Evolutionary conservation across 75 land plant genomes (phyloP), one percentile per base, ranked within the genome.

Genomic region (Selaginella tamariscina): DNA sequence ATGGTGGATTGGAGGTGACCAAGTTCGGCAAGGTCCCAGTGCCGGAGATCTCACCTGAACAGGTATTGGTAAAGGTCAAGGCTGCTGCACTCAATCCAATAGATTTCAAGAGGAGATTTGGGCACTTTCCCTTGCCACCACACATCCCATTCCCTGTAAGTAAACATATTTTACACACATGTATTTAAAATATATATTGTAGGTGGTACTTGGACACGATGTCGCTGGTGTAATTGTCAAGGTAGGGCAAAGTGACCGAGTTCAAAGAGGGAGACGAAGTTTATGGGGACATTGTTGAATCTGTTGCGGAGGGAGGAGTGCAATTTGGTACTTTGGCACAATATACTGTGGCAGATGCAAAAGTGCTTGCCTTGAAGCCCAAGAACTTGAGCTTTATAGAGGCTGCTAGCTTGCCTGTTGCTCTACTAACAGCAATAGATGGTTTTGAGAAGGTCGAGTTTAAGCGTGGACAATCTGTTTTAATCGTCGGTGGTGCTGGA

Each of bases 71-170:
- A 21, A 85, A 88, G 74, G 96, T 90, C 18, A 56, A 66, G 0
- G 96, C 96, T 0, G 96, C 96, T 5, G 88, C 93, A 2, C 80
- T 90, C 32, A 90, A 90, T 68, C 96, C 96, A 1, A 82, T 90
- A 30, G 96, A 90, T 81, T 77, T 49, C 69, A 90, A 90, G 81
- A 68, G 96, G 60, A 72, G 84, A 74, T 78, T 68, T 31, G n/a
- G n/a, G n/a, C n/a, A n/a, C n/a, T n/a, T n/a, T n/a, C n/a, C n/a
- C n/a, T n/a, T n/a, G n/a, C n/a, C n/a, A n/a, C n/a, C n/a, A n/a
- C n/a, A n/a, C n/a, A n/a, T n/a, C n/a, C n/a, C n/a, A n/a, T n/a
- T n/a, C n/a, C n/a, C n/a, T n/a, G n/a, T n/a, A n/a, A n/a, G n/a
- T n/a, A n/a, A n/a, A n/a, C n/a, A n/a, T n/a, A n/a, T n/a, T n/a